Evolutionary conservation across 768 basidiomycete genomes (phyloP).

Genomic region (Coprinellus micaceus): DNA sequence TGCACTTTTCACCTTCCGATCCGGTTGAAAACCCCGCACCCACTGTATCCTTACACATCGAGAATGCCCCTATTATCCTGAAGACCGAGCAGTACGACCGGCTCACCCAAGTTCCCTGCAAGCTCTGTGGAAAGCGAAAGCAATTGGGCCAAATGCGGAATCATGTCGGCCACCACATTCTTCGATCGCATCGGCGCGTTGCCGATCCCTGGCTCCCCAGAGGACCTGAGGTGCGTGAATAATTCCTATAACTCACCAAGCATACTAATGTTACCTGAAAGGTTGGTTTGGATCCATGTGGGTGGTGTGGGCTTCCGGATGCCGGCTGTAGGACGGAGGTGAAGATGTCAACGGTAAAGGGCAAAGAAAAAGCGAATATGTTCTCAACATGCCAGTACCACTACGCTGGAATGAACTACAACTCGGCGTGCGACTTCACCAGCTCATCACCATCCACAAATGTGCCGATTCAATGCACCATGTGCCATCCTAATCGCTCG

Average conservation of each 20-base stretch:
- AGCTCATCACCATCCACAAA: constrained; percentile 16
- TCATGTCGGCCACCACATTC: constrained; percentile 17
- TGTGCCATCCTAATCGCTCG: constrained; percentile 10
- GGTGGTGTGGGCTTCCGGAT: constrained; percentile 9
- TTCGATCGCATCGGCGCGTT: constrained; percentile 1
- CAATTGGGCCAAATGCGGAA: too few species aligned
- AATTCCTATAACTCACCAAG: too few species aligned
- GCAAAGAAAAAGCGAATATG: not conserved
- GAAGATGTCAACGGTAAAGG: not conserved
- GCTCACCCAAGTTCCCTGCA: too few species aligned
- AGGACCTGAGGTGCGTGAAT: too few species aligned
- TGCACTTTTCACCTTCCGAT: too few species aligned
- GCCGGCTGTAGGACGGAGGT: not conserved
- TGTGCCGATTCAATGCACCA: constrained; percentile 16
- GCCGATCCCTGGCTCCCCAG: too few species aligned
- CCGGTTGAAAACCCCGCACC: too few species aligned
- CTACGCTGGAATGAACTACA: constrained; percentile 13
- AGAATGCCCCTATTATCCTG: too few species aligned
- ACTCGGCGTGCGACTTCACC: not conserved
- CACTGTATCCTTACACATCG: too few species aligned
- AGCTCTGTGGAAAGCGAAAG: too few species aligned
- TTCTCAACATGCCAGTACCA: constrained; percentile 14
- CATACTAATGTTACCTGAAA: too few species aligned
- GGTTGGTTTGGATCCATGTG: constrained; percentile 13
- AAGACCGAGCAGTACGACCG: too few species aligned